These are phyloP conservation scores for Leucogyrophana mollusca DNA, from an alignment of 768 basidiomycete species.

Conservation along the genomic window DNA sequence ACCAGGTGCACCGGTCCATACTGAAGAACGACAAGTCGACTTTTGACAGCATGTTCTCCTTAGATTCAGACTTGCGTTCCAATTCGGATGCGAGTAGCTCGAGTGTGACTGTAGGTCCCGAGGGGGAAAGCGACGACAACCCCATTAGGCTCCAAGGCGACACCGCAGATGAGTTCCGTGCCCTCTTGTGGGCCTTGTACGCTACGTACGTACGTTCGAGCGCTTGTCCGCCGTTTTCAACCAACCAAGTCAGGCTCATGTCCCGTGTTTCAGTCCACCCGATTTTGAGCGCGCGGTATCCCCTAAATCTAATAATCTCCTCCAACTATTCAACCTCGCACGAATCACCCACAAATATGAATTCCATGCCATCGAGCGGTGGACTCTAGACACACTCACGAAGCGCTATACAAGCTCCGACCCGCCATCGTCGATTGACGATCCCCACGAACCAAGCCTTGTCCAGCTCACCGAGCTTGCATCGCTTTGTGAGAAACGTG, in stretches of 20 bases:
- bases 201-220: conserved; percentile 40
- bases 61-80: conserved; percentile 34
- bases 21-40: conserved; percentile 45
- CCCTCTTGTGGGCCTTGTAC: conserved; percentile 53
- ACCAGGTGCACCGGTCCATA: conserved; percentile 39
- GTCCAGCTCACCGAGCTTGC: conserved; percentile 52
- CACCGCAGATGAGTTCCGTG: conserved; percentile 47
- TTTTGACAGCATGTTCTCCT: conserved; percentile 47
- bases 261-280: conserved; percentile 33
- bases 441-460: conserved; percentile 36
- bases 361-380: conserved; percentile 43
- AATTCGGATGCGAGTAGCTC: conserved; percentile 13
- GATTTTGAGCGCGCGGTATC: conserved; percentile 44
- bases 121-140: conserved; percentile 49
- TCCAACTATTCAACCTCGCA: conserved; percentile 43
- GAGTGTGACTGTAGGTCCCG: conserved; percentile 32
- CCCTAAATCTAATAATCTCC: conserved; percentile 40
- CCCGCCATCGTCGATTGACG: conserved; percentile 23
- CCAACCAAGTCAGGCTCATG: background rate
- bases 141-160: conserved; percentile 49
- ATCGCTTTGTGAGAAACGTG: conserved; percentile 45
- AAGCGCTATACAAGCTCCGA: conserved; percentile 32
- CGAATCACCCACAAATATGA: conserved; percentile 50
- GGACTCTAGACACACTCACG: conserved; percentile 43
- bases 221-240: background rate